Evolutionary conservation across 2,329 filamentous ascomycete species (phyloP).

Genomic region (Tolypocladium sp.): DNA sequence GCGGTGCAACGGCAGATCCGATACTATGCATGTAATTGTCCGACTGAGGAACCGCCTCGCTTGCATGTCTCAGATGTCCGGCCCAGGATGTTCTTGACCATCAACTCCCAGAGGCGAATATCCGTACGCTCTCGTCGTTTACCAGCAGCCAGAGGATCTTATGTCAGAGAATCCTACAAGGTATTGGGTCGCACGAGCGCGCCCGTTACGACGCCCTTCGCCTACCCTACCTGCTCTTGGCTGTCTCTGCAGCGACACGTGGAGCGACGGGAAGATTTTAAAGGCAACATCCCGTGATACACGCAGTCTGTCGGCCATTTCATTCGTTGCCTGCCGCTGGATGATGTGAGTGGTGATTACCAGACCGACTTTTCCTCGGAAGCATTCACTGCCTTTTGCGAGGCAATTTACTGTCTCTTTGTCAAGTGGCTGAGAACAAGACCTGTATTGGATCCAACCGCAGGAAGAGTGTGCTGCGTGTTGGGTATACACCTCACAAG

Average conservation of each 20-base stretch:
- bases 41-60: not conserved
- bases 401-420: no score
- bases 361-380: not conserved
- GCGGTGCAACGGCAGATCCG: slow-evolving; percentile 2
- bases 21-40: slow-evolving; percentile 1
- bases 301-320: no score
- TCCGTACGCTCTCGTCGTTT: not conserved
- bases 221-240: not conserved
- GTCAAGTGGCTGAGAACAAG: no score
- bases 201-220: not conserved
- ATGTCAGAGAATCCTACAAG: not conserved
- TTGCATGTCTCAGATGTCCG: not conserved
- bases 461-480: no score
- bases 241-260: slow-evolving; percentile 1
- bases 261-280: not conserved
- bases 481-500: no score
- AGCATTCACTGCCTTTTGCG: no score
- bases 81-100: not conserved
- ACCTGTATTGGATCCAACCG: no score
- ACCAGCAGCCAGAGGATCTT: not conserved
- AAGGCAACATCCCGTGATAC: not conserved
- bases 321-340: not conserved
- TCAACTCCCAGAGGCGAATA: not conserved
- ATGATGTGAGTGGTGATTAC: not conserved
- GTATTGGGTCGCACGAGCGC: not conserved